Conservation (phyloP, 2,329 filamentous ascomycete genomes). For the Sordariomycetes sp. region DNA sequence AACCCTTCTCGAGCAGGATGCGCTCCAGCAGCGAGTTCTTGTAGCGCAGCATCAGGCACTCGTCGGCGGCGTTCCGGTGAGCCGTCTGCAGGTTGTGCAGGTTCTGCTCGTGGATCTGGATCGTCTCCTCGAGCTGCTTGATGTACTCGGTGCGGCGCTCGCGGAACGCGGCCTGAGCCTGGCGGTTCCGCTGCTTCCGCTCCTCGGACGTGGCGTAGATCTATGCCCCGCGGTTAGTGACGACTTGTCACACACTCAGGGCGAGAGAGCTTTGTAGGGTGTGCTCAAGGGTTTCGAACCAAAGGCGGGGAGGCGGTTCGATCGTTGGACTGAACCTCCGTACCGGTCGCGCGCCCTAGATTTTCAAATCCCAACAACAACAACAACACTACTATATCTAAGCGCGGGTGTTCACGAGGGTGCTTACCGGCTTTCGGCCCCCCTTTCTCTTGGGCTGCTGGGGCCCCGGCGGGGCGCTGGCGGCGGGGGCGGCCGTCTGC, state of each 20-base stretch:
- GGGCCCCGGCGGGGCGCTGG: conserved; percentile 29
- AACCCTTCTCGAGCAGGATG: conserved; percentile 92
- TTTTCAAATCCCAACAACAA: background rate
- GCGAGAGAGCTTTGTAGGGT: background rate
- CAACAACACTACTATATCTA: background rate
- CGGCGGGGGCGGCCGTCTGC: conserved; percentile 17
- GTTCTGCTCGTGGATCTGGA: conserved; percentile 92
- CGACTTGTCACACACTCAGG: background rate
- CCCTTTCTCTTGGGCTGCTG: conserved; percentile 88
- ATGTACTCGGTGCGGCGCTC: conserved; percentile 98
- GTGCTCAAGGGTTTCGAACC: background rate
- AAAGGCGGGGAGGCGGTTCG: background rate
- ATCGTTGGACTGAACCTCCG: background rate
- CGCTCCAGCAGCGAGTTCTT: conserved; percentile 95
- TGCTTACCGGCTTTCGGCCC: conserved; percentile 81
- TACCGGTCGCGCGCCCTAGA: background rate
- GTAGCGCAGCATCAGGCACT: conserved; percentile 95
- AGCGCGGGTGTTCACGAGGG: background rate
- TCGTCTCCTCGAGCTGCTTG: conserved; percentile 95
- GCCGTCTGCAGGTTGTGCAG: conserved; percentile 86
- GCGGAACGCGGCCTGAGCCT: conserved; percentile 93
- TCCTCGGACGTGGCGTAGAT: conserved; percentile 99
- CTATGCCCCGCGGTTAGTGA: conserved; percentile 28
- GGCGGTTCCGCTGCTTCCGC: conserved; percentile 91
- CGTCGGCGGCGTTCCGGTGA: conserved; percentile 86